These are phyloP conservation scores for Blepharisma undulans DNA, from an alignment of 169 alveolate genomes.

Conservation along the genomic window DNA sequence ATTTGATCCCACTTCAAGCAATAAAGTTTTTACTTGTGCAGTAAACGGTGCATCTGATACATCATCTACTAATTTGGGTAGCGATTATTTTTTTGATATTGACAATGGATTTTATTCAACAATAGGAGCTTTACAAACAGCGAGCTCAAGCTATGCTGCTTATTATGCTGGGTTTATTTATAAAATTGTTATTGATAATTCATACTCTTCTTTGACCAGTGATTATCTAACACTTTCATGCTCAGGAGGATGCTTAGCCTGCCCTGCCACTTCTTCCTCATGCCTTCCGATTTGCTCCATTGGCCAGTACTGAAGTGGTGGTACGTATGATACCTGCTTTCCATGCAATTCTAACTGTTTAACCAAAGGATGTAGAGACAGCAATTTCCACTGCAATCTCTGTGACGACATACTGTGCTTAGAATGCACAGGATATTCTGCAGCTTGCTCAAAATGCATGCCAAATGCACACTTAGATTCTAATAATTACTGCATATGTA, in stretches of 20 bases:
- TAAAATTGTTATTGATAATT: neutral
- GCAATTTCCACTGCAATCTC: neutral
- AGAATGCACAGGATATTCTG: neutral
- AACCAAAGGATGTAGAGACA: neutral
- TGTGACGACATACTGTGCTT: neutral
- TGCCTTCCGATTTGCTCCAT: neutral
- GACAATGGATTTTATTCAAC: neutral
- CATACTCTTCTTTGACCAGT: neutral
- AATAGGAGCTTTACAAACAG: too few species aligned
- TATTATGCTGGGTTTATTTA: neutral
- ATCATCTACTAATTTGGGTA: neutral
- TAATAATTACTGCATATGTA: neutral
- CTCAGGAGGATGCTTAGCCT: neutral
- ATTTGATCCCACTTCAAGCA: neutral
- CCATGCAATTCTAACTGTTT: neutral
- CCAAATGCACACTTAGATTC: neutral
- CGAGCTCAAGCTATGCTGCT: too few species aligned
- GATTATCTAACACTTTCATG: neutral
- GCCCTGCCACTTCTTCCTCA: neutral
- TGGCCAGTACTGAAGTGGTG: too few species aligned
- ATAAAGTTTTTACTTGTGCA: neutral
- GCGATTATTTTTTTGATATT: neutral
- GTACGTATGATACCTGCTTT: too few species aligned
- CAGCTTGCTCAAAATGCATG: neutral
- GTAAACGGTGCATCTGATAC: neutral